Evolutionary conservation across 148 eudicot species (phyloP).

Genomic region (Fagopyrum esculentum): DNA sequence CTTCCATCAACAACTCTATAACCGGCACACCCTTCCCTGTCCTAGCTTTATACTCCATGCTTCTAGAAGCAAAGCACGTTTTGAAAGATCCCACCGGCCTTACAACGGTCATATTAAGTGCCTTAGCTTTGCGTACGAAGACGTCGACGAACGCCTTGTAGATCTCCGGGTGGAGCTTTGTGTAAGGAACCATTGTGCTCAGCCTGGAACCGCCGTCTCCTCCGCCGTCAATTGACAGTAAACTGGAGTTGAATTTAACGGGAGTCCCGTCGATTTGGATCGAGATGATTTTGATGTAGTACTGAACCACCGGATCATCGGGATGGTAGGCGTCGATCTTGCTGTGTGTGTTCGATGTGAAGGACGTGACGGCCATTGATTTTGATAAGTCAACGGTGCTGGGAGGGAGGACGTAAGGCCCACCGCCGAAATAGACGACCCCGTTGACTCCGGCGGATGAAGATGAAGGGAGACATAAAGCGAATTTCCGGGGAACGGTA

Average conservation of each 20-base stretch:
- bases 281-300: slow-evolving; percentile 21
- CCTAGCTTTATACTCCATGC: slow-evolving; percentile 3
- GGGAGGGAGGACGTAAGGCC: slow-evolving; percentile 29
- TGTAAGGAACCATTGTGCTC: slow-evolving; percentile 26
- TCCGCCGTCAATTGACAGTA: slow-evolving; percentile 17
- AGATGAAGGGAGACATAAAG: slow-evolving; percentile 1
- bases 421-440: slow-evolving; percentile 29
- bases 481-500: background rate
- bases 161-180: slow-evolving; percentile 20
- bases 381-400: slow-evolving; percentile 14
- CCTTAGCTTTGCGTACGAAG: slow-evolving; percentile 9
- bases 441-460: slow-evolving; percentile 14
- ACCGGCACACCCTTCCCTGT: slow-evolving; percentile 17
- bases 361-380: slow-evolving; percentile 17
- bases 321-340: background rate
- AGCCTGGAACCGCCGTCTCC: slow-evolving; percentile 27
- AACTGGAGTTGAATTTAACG: slow-evolving; percentile 13
- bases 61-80: slow-evolving; percentile 20
- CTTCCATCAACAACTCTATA: slow-evolving; percentile 21
- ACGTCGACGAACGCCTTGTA: slow-evolving; percentile 14
- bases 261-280: slow-evolving; percentile 12
- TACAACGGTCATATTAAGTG: slow-evolving; percentile 8
- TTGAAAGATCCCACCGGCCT: slow-evolving; percentile 22
- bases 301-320: slow-evolving; percentile 16
- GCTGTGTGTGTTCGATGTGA: slow-evolving; percentile 21